Base-by-base conservation (phyloP, 306 rosid species). In the Morella rubra region DNA sequence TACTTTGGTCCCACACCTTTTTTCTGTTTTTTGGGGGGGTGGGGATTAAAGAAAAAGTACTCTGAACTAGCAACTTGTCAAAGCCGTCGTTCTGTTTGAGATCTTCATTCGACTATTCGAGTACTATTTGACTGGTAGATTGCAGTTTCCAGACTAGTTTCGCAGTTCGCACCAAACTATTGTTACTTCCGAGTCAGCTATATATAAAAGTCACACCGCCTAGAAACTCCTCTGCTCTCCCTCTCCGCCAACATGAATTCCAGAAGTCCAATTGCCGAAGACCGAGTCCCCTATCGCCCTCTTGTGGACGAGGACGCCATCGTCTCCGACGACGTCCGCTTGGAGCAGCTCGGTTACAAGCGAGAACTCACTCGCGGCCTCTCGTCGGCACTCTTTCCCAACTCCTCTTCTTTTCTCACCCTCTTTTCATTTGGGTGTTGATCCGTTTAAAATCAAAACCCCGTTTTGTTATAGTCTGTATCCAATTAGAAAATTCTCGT, bases 301-400 rank as follows among this genome's bases (percentile, higher is more conserved):
- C 84, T 72, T 44, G 54, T 41, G 20, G 77, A 52, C 18, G 44
- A 44, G 0, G 87, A 79, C 50, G 53, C 69, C 79, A 79, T 60
- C 56, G 18, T 54, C 45, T 51, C 79, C 67, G 88, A 86, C 32
- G 71, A 80, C 40, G 16, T 32, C 14, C 82, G 84, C 69, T 49
- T 86, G 47, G 53, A 64, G 9, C 85, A 86, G 70, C 89, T 86
- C 40, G 87, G 89, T 24, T 86, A 83, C 74, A 83, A 83, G 83
- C 89, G 74, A 75, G 85, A 86, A 62, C 89, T 86, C 72, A 56
- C 72, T 16, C 87, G 87, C 8, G 44, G 75, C 50, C 89, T 86
- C 76, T 83, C 84, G 89, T 83, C 73, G 8, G 83, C 19, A 0
- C 46, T 41, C 16, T 5, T 60, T 68, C 54, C 72, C 11, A 5